These are phyloP conservation scores for Penicillium silybi DNA, from an alignment of 495 filamentous ascomycete genomes.

Conservation along the genomic window DNA sequence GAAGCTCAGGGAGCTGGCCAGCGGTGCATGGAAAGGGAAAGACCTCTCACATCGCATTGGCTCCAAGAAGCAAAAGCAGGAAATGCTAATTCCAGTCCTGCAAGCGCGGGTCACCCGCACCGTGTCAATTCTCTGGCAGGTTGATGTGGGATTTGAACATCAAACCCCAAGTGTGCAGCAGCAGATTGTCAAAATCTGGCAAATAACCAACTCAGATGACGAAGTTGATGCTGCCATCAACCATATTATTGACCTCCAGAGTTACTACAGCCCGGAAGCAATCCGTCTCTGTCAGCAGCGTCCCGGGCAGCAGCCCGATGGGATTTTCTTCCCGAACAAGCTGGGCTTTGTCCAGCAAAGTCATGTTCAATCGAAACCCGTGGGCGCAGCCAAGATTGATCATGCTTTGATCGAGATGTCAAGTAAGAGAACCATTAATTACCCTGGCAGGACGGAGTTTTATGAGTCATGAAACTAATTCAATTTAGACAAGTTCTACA, in stretches of 20 bases:
- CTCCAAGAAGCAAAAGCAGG: slow-evolving; percentile 3
- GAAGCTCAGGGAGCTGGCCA: slow-evolving; percentile 27
- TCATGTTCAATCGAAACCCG: background rate
- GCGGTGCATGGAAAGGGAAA: slow-evolving; percentile 24
- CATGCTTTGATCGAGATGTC: slow-evolving; percentile 22
- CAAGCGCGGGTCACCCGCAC: slow-evolving; percentile 3
- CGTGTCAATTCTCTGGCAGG: slow-evolving; percentile 33
- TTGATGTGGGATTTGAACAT: slow-evolving; percentile 29
- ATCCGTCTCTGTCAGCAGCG: slow-evolving; percentile 9
- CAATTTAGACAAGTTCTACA: slow-evolving; percentile 33
- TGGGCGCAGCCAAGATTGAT: background rate
- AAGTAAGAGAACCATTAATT: slow-evolving; percentile 7
- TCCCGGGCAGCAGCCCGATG: slow-evolving; percentile 5
- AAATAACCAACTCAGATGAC: slow-evolving; percentile 4
- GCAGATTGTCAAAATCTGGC: slow-evolving; percentile 16
- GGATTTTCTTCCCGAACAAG: slow-evolving; percentile 3
- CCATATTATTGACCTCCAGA: slow-evolving; percentile 14
- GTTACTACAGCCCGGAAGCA: slow-evolving; percentile 6
- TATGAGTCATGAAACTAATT: background rate
- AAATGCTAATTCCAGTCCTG: slow-evolving; percentile 13
- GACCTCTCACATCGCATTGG: slow-evolving; percentile 1
- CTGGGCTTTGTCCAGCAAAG: slow-evolving; percentile 1
- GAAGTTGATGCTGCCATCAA: slow-evolving; percentile 10
- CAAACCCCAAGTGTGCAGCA: slow-evolving; percentile 12
- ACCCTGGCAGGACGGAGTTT: too few species aligned